Evolutionary conservation across 1,284 basidiomycete genomes (phyloP).

Genomic region (Ceratobasidium sp.): DNA sequence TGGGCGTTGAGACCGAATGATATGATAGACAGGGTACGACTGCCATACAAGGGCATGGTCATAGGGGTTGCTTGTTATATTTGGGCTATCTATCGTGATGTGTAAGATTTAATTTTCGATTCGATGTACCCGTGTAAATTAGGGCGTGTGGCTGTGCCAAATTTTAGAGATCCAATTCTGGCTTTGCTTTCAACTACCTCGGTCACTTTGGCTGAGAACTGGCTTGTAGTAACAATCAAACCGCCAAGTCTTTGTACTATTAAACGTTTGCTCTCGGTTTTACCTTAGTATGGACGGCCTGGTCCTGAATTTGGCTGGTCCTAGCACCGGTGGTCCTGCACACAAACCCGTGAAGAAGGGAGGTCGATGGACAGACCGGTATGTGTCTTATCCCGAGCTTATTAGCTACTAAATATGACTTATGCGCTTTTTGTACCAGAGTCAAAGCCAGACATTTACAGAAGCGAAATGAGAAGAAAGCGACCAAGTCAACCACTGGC

Average conservation of each 20-base stretch:
- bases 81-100: conserved; percentile 13
- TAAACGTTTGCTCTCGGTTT: background rate
- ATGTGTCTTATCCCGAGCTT: conserved; percentile 50
- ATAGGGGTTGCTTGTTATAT: conserved; percentile 21
- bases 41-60: background rate
- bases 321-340: conserved; percentile 52
- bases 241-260: background rate
- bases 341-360: conserved; percentile 65
- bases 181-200: background rate
- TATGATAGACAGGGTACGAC: background rate
- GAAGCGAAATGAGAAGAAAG: conserved; percentile 45
- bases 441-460: conserved; percentile 52
- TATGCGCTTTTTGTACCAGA: conserved; percentile 52
- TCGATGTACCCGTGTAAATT: conserved; percentile 21
- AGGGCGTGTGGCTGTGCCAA: conserved; percentile 41
- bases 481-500: conserved; percentile 32
- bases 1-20: conserved; percentile 22
- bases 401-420: conserved; percentile 16
- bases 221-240: too few species aligned
- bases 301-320: conserved; percentile 71
- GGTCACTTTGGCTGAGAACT: background rate
- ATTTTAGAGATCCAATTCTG: conserved; percentile 27
- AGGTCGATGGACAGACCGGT: conserved; percentile 89
- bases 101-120: conserved; percentile 31
- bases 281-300: conserved; percentile 61